A percentile compares a stretch with the other conserved stretches of the same genome.
Evolutionary conservation across 192 early-diverging fungal genomes (phyloP).

Genomic region (Linnemannia zychae): DNA sequence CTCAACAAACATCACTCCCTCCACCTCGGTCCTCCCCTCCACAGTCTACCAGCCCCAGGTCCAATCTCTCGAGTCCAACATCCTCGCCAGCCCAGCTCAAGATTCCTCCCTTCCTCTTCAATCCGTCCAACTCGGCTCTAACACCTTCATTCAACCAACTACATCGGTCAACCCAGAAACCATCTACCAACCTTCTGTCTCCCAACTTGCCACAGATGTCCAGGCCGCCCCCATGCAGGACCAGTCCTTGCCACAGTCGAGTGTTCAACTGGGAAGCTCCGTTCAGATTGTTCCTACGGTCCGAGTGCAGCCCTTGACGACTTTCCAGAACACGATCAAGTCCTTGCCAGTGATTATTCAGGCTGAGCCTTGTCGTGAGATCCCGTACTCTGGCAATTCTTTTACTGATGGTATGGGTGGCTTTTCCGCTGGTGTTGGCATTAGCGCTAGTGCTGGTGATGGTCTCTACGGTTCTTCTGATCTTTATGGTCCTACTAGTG

Average conservation of each 20-base stretch:
- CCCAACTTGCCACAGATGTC: constrained; percentile 20
- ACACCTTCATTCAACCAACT: constrained; percentile 31
- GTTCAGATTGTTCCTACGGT: constrained; percentile 34
- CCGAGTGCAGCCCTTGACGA: constrained; percentile 21
- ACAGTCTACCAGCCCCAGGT: constrained; percentile 31
- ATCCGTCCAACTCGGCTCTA: constrained; percentile 26
- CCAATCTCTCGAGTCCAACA: constrained; percentile 25
- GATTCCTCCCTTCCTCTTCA: constrained; percentile 13
- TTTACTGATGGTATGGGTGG: background rate
- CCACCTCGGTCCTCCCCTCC: constrained; percentile 9
- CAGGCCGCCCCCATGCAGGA: constrained; percentile 16
- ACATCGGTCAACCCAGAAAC: constrained; percentile 41
- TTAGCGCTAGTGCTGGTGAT: background rate
- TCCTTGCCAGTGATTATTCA: constrained; percentile 39
- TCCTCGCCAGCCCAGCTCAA: constrained; percentile 15
- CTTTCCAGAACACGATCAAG: constrained; percentile 32
- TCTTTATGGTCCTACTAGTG: too few species aligned
- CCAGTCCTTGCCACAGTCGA: constrained; percentile 42
- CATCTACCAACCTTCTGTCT: constrained; percentile 29
- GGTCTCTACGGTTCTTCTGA: background rate
- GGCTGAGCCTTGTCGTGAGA: constrained; percentile 14
- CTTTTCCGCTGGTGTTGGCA: background rate
- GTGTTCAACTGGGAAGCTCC: constrained; percentile 20
- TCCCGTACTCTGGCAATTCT: background rate
- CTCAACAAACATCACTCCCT: constrained; percentile 10